Percentiles rank a stretch among this genome's conserved stretches.
phyloP scores from a whole-genome alignment of 192 early-diverging fungal species.

The Phycomyces nitens region DNA sequence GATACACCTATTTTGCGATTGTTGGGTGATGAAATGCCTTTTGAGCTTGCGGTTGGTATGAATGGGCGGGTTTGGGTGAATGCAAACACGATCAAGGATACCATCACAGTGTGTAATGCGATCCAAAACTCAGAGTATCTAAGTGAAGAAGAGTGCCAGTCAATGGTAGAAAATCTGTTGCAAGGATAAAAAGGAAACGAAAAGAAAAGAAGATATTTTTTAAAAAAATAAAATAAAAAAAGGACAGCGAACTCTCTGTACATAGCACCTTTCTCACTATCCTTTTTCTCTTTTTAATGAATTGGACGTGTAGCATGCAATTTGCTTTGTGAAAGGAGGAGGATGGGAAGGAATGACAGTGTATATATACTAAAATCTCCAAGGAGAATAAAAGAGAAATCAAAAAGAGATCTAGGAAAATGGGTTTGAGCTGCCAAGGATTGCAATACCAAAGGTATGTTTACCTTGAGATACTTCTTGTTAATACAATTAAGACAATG shows the following conservation, averaged over 20 bases:
- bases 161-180: slow-evolving; percentile 35
- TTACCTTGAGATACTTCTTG: too few species aligned
- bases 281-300: too few species aligned
- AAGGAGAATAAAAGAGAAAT: too few species aligned
- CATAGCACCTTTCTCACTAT: too few species aligned
- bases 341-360: too few species aligned
- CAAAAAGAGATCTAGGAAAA: too few species aligned
- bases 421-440: too few species aligned
- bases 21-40: slow-evolving; percentile 69
- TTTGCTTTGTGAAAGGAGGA: too few species aligned
- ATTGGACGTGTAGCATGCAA: too few species aligned
- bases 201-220: background rate
- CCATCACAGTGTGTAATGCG: slow-evolving; percentile 64
- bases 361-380: too few species aligned
- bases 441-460: too few species aligned
- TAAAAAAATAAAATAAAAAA: background rate
- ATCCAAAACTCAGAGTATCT: slow-evolving; percentile 74
- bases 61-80: slow-evolving; percentile 96
- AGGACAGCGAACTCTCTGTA: background rate
- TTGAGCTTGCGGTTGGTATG: slow-evolving; percentile 88
- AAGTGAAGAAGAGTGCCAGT: slow-evolving; percentile 48
- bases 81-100: slow-evolving; percentile 54
- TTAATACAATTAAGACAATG: too few species aligned
- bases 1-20: slow-evolving; percentile 65
- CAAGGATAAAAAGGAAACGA: slow-evolving; percentile 14